A percentile compares a stretch with the other conserved stretches of the same genome.
Conservation (phyloP, 2,329 filamentous ascomycete species). For the Aureobasidium sp. region DNA sequence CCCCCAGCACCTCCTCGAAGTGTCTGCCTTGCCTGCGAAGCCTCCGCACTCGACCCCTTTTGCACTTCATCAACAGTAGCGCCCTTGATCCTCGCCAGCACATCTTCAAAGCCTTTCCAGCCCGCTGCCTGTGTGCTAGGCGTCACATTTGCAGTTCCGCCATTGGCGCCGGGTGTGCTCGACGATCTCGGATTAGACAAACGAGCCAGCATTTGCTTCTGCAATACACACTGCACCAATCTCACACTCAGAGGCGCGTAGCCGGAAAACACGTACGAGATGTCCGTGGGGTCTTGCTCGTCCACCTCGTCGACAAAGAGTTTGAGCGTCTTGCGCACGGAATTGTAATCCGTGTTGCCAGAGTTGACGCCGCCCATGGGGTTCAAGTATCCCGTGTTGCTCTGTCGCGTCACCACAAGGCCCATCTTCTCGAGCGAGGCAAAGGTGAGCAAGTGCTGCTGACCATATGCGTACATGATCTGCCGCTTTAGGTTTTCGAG, state of each 20-base stretch:
- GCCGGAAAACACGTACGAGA: slow-evolving; percentile 96
- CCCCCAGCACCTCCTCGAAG: slow-evolving; percentile 67
- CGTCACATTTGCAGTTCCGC: slow-evolving; percentile 37
- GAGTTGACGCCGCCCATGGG: slow-evolving; percentile 57
- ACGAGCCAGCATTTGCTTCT: slow-evolving; percentile 74
- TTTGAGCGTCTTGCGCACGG: slow-evolving; percentile 75
- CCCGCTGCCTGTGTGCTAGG: slow-evolving; percentile 48
- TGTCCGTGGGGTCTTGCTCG: slow-evolving; percentile 86
- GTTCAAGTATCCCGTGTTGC: slow-evolving; percentile 70
- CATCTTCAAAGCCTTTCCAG: slow-evolving; percentile 90
- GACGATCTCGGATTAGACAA: slow-evolving; percentile 36
- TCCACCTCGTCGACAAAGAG: slow-evolving; percentile 95
- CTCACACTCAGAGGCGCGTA: slow-evolving; percentile 90
- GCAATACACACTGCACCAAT: slow-evolving; percentile 83
- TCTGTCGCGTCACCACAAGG: slow-evolving; percentile 67
- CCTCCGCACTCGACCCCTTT: slow-evolving; percentile 85
- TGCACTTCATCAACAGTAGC: slow-evolving; percentile 88
- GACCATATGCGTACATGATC: slow-evolving; percentile 86
- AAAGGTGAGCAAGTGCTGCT: slow-evolving; percentile 88
- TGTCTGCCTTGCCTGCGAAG: slow-evolving; percentile 69
- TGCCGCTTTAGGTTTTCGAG: slow-evolving; percentile 83
- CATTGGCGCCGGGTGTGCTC: slow-evolving; percentile 24
- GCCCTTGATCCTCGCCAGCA: slow-evolving; percentile 78
- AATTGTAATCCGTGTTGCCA: slow-evolving; percentile 67
- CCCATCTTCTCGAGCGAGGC: slow-evolving; percentile 83